A percentile compares a stretch with the other conserved stretches of the same genome.
Conservation (phyloP, 2,329 filamentous ascomycete species). For the Pseudogymnoascus sp. region DNA sequence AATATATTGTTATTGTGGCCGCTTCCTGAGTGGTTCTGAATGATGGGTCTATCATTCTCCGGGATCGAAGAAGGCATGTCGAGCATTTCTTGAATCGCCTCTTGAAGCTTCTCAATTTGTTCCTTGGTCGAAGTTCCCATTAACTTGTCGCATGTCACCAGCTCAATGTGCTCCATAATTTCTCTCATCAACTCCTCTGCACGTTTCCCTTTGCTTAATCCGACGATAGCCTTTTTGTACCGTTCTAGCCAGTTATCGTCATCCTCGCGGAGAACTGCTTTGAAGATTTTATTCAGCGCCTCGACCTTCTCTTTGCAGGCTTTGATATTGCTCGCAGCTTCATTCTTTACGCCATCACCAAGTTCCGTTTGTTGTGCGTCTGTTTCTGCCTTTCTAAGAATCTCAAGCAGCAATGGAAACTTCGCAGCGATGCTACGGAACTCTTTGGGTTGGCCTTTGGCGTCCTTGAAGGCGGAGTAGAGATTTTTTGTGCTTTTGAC, state of each 20-base stretch:
- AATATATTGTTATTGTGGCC: no score
- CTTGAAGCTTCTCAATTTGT: not conserved
- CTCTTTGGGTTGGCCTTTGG: constrained; percentile 21
- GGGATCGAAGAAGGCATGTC: not conserved
- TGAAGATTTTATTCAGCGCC: constrained; percentile 18
- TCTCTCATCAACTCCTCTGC: constrained; percentile 25
- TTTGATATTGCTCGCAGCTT: constrained; percentile 17
- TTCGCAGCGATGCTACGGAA: constrained; percentile 23
- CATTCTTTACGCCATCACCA: no score
- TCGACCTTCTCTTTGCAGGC: constrained; percentile 21
- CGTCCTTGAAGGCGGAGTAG: constrained; percentile 21
- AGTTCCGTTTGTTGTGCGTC: no score
- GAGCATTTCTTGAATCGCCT: not conserved
- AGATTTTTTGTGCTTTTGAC: constrained; percentile 24
- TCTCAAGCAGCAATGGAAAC: constrained; percentile 23
- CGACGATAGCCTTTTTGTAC: constrained; percentile 20
- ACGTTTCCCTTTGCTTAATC: constrained; percentile 20
- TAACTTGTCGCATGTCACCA: constrained; percentile 16
- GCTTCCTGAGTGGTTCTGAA: not conserved
- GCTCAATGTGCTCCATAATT: constrained; percentile 25
- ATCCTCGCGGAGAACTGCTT: no score
- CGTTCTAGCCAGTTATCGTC: no score
- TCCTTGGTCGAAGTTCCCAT: not conserved
- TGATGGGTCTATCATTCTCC: not conserved
- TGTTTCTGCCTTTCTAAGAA: constrained; percentile 18